Evolutionary conservation across 108 stramenopile species (phyloP), one percentile per base, ranked within the genome.

Genomic region (Nitzschia inconspicua): DNA sequence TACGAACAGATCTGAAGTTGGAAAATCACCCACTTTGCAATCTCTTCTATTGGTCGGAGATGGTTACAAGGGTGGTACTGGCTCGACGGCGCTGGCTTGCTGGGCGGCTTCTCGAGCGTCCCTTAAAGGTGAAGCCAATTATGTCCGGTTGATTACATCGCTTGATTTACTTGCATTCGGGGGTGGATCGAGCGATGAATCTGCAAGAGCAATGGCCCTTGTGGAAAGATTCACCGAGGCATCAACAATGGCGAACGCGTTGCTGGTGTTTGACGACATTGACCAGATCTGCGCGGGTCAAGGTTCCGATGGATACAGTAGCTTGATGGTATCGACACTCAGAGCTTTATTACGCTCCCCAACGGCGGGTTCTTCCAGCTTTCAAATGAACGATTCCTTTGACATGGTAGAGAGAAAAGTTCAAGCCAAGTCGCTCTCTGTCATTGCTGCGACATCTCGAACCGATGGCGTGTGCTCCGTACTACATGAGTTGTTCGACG

Each of bases 201-300:
- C 73, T 23, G 78, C 82, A 29, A 76, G 88, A 60, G 85, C 85
- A 25, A 65, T 84, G 27, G 86, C 86, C 11, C 70, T 91, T 48
- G 73, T 78, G 0, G 85, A 85, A 51, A 37, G 55, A 2, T 91
- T 91, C 65, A 62, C 77, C 0, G 83, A 83, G 47, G 86, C 85
- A 29, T 30, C 77, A 35, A 78, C 82, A 52, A 81, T 85, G 82
- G 52, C 81, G 5, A 56, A 68, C 49, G 78, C 83, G 0, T 44
- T 91, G 19, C 41, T 91, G 24, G 82, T 91, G 0, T 57, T 91
- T 2, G 89, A 91, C 46, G 89, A 91, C 31, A 63, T 91, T 34
- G 89, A 91, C 58, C 85, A 86, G 35, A 72, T 90, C 13, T 77
- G 75, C 49, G 83, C 84, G 6, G 85, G 88, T 7, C 28, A 40